Conservation (phyloP, 2,329 filamentous ascomycete genomes). For the Colletotrichum sp. region DNA sequence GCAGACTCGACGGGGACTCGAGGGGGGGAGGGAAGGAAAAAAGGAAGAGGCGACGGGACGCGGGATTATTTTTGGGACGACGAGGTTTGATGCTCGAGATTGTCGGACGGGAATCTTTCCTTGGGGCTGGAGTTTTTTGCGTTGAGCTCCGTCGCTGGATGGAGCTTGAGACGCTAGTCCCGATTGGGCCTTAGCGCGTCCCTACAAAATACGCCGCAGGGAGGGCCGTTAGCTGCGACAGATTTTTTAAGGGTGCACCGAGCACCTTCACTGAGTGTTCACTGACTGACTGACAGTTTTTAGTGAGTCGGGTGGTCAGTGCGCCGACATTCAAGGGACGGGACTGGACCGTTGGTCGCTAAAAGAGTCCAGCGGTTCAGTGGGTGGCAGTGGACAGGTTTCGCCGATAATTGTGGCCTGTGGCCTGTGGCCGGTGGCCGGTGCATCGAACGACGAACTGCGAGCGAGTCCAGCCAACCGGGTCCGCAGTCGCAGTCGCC, state of each 20-base stretch:
- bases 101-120: slow-evolving; percentile 34
- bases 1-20: slow-evolving; percentile 23
- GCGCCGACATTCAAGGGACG: neutral
- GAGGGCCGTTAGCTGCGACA: slow-evolving; percentile 11
- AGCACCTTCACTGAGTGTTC: neutral
- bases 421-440: slow-evolving; percentile 3
- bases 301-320: neutral
- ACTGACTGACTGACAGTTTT: neutral
- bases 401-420: slow-evolving; percentile 11
- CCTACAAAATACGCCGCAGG: slow-evolving; percentile 24
- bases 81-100: slow-evolving; percentile 30
- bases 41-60: slow-evolving; percentile 18
- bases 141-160: slow-evolving; percentile 45
- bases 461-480: neutral
- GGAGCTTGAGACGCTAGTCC: slow-evolving; percentile 36
- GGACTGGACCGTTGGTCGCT: neutral
- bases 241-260: neutral
- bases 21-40: neutral
- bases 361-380: neutral
- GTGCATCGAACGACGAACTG: neutral
- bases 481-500: neutral
- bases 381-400: neutral
- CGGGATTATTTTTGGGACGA: slow-evolving; percentile 35
- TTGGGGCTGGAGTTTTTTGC: slow-evolving; percentile 48
- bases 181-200: slow-evolving; percentile 27